phyloP scores from a whole-genome alignment of 2,329 filamentous ascomycete species.

The Fusarium setosum region DNA sequence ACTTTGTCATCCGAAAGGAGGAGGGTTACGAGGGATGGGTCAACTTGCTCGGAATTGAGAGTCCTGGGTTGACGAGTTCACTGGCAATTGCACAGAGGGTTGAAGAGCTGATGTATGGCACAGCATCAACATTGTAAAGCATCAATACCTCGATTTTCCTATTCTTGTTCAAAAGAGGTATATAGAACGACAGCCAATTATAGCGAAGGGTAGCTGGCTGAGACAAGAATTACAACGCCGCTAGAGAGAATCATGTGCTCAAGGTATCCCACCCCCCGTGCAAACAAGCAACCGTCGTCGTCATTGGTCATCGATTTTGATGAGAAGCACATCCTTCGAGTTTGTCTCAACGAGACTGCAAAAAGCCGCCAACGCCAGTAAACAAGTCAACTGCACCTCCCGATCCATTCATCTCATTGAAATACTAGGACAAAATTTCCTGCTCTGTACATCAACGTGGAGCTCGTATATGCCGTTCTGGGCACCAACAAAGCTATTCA shows the following conservation, averaged over 20 bases:
- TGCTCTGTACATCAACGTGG: constrained; percentile 70
- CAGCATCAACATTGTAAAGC: constrained; percentile 2
- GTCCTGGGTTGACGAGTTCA: constrained; percentile 87
- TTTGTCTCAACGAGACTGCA: constrained; percentile 2
- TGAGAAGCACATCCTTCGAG: constrained; percentile 16
- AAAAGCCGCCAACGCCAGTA: constrained; percentile 14
- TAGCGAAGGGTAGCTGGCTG: constrained; percentile 14
- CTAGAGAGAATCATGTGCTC: constrained; percentile 17
- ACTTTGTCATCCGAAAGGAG: constrained; percentile 85
- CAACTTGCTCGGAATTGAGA: constrained; percentile 93
- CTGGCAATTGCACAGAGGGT: constrained; percentile 89
- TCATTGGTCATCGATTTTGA: constrained; percentile 37
- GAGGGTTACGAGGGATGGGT: constrained; percentile 85
- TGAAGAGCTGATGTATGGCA: constrained; percentile 58
- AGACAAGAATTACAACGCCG: constrained; percentile 26
- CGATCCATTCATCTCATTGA: constrained; percentile 57
- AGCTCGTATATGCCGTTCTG: constrained; percentile 84
- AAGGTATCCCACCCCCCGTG: constrained; percentile 37
- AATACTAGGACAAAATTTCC: constrained; percentile 69
- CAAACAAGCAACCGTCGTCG: constrained; percentile 32
- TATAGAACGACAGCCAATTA: constrained; percentile 13
- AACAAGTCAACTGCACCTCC: not conserved
- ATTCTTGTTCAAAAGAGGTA: not conserved
- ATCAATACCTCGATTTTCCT: not conserved
- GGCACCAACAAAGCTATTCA: constrained; percentile 67